These are phyloP conservation scores for Candida stauntonica DNA, from an alignment of 805 yeast species.

Conservation along the genomic window DNA sequence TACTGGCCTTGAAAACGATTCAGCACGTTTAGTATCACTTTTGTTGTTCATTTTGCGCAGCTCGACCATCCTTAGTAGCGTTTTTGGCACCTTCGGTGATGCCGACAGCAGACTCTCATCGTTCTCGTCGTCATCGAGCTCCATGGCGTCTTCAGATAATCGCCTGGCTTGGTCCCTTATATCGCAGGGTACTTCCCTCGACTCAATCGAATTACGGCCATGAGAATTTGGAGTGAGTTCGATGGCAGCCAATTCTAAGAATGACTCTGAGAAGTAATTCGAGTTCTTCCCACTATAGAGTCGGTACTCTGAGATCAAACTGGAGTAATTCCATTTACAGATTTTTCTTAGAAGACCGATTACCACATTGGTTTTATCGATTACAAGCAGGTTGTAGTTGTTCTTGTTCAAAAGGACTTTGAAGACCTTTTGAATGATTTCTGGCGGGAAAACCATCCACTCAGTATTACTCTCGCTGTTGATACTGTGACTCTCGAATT, in stretches of 20 bases:
- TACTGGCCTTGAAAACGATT: background rate
- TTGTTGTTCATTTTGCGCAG: slow-evolving; percentile 32
- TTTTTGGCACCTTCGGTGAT: slow-evolving; percentile 68
- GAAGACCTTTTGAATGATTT: slow-evolving; percentile 60
- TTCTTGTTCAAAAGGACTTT: slow-evolving; percentile 56
- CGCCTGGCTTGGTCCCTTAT: slow-evolving; percentile 1
- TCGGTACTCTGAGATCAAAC: slow-evolving; percentile 81
- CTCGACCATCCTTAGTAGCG: slow-evolving; percentile 51
- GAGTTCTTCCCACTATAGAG: slow-evolving; percentile 67
- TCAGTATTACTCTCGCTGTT: slow-evolving; percentile 23
- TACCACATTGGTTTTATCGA: slow-evolving; percentile 77
- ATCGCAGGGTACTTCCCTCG: background rate
- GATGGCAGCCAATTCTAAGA: slow-evolving; percentile 66
- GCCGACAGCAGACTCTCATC: slow-evolving; percentile 39
- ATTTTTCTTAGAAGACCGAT: slow-evolving; percentile 78
- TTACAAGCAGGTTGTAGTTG: slow-evolving; percentile 63
- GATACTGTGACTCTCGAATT: slow-evolving; percentile 30
- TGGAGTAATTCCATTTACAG: slow-evolving; percentile 85
- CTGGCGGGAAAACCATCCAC: slow-evolving; percentile 75
- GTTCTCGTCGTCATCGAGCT: slow-evolving; percentile 21
- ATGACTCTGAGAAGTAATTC: slow-evolving; percentile 77
- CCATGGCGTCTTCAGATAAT: slow-evolving; percentile 17
- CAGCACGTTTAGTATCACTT: slow-evolving; percentile 8
- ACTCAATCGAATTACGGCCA: slow-evolving; percentile 3
- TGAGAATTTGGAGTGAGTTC: slow-evolving; percentile 33